Percentiles rank a stretch among this genome's conserved stretches.
These are phyloP conservation scores for Coelastrella sp. DNA, from an alignment of 139 green algal genomes.

Conservation along the genomic window DNA sequence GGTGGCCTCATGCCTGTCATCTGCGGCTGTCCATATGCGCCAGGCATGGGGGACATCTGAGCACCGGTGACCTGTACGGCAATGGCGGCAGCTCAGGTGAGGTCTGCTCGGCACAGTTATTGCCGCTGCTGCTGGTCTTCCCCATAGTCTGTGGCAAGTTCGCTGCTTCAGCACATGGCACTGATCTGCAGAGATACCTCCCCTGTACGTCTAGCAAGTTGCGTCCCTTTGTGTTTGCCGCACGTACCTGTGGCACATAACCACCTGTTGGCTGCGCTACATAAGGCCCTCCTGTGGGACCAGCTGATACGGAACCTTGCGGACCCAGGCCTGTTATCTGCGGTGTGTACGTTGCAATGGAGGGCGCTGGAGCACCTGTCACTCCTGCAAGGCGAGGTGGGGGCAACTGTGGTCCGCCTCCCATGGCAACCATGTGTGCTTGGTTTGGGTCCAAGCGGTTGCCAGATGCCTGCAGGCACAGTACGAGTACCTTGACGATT, in stretches of 20 bases:
- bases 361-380: conserved; percentile 6
- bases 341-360: conserved; percentile 41
- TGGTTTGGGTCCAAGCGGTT: conserved; percentile 62
- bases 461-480: conserved; percentile 54
- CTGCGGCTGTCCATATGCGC: not conserved
- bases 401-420: conserved; percentile 68
- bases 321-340: conserved; percentile 57
- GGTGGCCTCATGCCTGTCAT: conserved; percentile 14
- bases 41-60: not conserved
- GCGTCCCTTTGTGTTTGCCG: conserved; percentile 19
- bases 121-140: not conserved
- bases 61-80: not conserved
- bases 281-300: conserved; percentile 8
- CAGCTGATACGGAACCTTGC: conserved; percentile 15
- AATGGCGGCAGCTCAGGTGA: not conserved
- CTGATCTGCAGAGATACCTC: not conserved
- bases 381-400: conserved; percentile 68
- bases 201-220: not conserved
- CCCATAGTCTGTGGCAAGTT: not conserved
- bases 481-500: not conserved
- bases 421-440: conserved; percentile 67
- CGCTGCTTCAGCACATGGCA: no score
- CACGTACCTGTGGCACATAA: conserved; percentile 1
- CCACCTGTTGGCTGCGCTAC: conserved; percentile 33
- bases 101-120: no score